phyloP scores from a whole-genome alignment of 2,329 filamentous ascomycete genomes.

The Emericellopsis cladophorae region DNA sequence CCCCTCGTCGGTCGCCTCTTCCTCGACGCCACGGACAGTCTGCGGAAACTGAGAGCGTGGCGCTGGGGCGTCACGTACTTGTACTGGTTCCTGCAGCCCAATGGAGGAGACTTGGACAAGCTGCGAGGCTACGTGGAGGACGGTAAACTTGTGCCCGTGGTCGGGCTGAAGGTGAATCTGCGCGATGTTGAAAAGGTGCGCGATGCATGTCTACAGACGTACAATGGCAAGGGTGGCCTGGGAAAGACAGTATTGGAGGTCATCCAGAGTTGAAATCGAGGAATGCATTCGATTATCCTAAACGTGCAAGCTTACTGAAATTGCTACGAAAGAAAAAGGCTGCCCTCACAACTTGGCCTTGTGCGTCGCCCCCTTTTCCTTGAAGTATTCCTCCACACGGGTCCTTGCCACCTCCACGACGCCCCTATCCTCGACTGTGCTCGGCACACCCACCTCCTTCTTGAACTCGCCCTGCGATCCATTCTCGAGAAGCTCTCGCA shows the following conservation, averaged over 20 bases:
- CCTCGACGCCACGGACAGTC: constrained; percentile 17
- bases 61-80: constrained; percentile 22
- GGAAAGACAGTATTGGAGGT: not conserved
- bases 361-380: constrained; percentile 28
- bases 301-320: not conserved
- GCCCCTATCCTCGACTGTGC: constrained; percentile 70
- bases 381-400: constrained; percentile 68
- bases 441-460: constrained; percentile 61
- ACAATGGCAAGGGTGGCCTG: constrained; percentile 21
- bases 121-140: constrained; percentile 6
- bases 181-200: constrained; percentile 20
- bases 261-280: too few relatives aligned
- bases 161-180: constrained; percentile 11
- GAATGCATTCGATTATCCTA: too few relatives aligned
- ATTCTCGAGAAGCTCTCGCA: constrained; percentile 77
- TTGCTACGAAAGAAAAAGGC: constrained; percentile 6
- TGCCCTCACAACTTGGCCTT: constrained; percentile 37
- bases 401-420: constrained; percentile 62
- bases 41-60: constrained; percentile 14
- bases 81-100: constrained; percentile 20
- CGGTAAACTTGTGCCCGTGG: constrained; percentile 8
- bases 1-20: constrained; percentile 9
- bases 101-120: constrained; percentile 11
- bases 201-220: constrained; percentile 20
- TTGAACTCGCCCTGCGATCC: constrained; percentile 62